These are phyloP conservation scores for Colletotrichum filicis DNA, from an alignment of 2,329 filamentous ascomycete species.

Conservation along the genomic window DNA sequence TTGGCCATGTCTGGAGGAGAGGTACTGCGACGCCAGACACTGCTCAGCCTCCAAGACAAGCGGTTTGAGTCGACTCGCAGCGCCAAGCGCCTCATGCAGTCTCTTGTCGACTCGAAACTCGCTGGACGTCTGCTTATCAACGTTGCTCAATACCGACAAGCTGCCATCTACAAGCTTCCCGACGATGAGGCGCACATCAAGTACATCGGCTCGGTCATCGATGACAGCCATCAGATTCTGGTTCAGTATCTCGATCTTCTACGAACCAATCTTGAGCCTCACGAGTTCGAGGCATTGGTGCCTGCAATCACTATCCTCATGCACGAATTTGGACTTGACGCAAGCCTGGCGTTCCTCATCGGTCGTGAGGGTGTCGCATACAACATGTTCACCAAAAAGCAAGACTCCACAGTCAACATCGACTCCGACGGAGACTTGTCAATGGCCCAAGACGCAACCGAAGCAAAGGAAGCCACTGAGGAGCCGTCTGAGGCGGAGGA, in stretches of 20 bases:
- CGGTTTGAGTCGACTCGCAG: conserved; percentile 81
- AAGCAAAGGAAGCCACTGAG: conserved; percentile 37
- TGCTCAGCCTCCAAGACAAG: conserved; percentile 83
- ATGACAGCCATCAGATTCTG: conserved; percentile 88
- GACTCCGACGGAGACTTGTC: conserved; percentile 69
- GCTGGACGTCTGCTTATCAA: conserved; percentile 88
- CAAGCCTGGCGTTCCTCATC: conserved; percentile 86
- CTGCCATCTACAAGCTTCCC: conserved; percentile 81
- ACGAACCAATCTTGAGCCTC: conserved; percentile 78
- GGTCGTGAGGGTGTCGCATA: conserved; percentile 79
- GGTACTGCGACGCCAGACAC: conserved; percentile 80
- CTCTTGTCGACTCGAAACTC: conserved; percentile 80
- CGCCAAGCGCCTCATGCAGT: conserved; percentile 82
- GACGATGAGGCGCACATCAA: conserved; percentile 86
- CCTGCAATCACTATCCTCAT: conserved; percentile 81
- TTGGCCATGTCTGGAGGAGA: conserved; percentile 90
- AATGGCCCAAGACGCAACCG: conserved; percentile 51
- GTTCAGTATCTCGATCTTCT: conserved; percentile 91
- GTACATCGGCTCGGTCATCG: conserved; percentile 85
- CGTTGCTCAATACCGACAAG: conserved; percentile 88
- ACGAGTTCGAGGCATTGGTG: conserved; percentile 82
- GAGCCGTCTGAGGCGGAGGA: conserved; percentile 46
- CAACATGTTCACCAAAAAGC: conserved; percentile 59
- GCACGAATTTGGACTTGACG: conserved; percentile 81
- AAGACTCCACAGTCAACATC: conserved; percentile 39